Base-by-base conservation (phyloP, 768 basidiomycete species). In the Trametes elegans region DNA sequence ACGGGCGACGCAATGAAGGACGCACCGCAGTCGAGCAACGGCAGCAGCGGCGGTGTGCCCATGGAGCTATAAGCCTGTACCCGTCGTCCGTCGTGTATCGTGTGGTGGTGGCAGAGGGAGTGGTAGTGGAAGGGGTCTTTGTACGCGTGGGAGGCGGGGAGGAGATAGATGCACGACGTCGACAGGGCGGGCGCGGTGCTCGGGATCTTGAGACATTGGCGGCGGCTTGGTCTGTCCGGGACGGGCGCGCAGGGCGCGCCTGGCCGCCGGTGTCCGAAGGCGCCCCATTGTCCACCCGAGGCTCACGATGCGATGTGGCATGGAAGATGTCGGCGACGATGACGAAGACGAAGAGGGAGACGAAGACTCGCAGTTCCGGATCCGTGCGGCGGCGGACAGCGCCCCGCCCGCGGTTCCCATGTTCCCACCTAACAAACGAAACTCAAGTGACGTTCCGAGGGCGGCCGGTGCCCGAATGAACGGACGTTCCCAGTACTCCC, bases 1-100 rank as follows among this genome's bases (percentile, higher is more conserved):
- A 59, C 68, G 10, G 63, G 62, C 24, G 65, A 68, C 28, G 60
- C 55, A 6, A 53, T 64, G 23, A 32, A 40, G 42, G 57, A 46
- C 5, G 41, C 31, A 19, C 31, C 41, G 21, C 35, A 34, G 16
- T 26, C 47, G 5, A 44, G 11, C 27, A 14, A 9, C 26, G 27
- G 18, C 31, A 40, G 48, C 47, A 21, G 32, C 18, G 8, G 40
- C 19, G 10, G 24, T 31, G 21, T 47, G 19, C 35, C 53, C 26
- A 54, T 54, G 53, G 53, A 54, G 36, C 36, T 39, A 9, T 54
- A 40, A 40, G 23, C 36, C 9, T 7, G 35, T 29, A 16, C 39
- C 13, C 19, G 26, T 5, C 41, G 29, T n/a, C n/a, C 55, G 49
- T 32, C 26, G 51, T 43, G 42, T 53, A 26, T 34, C 32, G 18